A percentile compares a stretch with the other conserved stretches of the same genome.
These are phyloP conservation scores for Cladosporium sp. DNA, from an alignment of 2,329 filamentous ascomycete genomes.

Conservation along the genomic window DNA sequence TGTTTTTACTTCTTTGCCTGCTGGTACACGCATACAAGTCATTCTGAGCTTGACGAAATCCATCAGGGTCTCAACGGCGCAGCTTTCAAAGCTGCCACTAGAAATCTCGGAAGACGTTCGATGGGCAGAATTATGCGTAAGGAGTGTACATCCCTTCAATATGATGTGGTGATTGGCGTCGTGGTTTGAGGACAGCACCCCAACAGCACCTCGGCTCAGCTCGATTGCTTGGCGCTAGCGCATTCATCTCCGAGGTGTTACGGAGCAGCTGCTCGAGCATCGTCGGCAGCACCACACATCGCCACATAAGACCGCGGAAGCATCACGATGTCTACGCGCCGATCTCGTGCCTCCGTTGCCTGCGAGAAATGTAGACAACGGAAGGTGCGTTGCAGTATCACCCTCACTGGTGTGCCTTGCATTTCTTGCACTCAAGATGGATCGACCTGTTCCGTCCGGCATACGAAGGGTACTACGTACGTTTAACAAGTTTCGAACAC, in stretches of 20 bases:
- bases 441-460: not conserved
- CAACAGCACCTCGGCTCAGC: not conserved
- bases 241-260: not conserved
- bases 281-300: not conserved
- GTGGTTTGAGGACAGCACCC: not conserved
- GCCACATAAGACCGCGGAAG: not conserved
- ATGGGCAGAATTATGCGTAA: not conserved
- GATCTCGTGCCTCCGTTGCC: not conserved
- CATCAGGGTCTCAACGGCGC: not conserved
- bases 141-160: too few relatives aligned
- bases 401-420: constrained; percentile 4
- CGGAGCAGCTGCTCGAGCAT: not conserved
- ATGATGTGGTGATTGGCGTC: too few relatives aligned
- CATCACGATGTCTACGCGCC: not conserved
- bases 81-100: too few relatives aligned
- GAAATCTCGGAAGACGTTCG: too few relatives aligned
- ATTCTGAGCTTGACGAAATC: not conserved
- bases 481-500: not conserved
- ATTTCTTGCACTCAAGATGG: constrained; percentile 4
- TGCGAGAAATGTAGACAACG: constrained; percentile 1
- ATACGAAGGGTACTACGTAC: not conserved
- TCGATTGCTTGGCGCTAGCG: not conserved
- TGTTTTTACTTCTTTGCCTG: not conserved
- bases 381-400: constrained; percentile 4
- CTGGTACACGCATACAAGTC: not conserved